Conservation (phyloP, 2,329 filamentous ascomycete genomes). For the Dichotomopilus funicola region DNA sequence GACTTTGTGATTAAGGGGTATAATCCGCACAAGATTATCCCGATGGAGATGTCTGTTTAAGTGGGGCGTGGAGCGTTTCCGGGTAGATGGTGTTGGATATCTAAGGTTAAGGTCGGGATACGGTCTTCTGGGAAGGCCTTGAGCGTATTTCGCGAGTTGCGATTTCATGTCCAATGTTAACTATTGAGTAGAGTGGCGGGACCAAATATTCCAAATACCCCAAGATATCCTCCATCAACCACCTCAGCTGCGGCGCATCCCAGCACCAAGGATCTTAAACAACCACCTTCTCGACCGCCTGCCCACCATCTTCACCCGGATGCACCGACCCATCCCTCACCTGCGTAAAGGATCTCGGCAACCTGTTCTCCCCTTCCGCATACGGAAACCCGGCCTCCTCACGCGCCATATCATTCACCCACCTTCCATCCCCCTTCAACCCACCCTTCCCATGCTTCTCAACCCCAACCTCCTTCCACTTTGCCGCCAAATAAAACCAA, state of each 20-base stretch:
- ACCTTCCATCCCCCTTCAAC: constrained; percentile 53
- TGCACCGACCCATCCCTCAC: constrained; percentile 20
- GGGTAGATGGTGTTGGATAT: neutral
- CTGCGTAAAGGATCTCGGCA: constrained; percentile 45
- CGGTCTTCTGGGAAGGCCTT: no score
- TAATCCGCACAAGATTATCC: constrained; percentile 81
- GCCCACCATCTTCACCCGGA: constrained; percentile 4
- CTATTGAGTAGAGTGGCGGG: no score
- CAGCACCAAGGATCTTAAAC: neutral
- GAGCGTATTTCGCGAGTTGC: no score
- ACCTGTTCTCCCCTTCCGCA: constrained; percentile 49
- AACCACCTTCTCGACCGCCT: neutral
- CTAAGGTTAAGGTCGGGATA: neutral
- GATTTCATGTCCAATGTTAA: no score
- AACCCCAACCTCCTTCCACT: constrained; percentile 49
- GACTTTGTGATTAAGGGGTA: constrained; percentile 87
- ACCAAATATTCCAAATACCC: no score
- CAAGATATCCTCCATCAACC: no score
- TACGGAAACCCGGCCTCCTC: constrained; percentile 57
- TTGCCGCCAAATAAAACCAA: constrained; percentile 72
- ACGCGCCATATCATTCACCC: constrained; percentile 70
- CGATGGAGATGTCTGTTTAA: constrained; percentile 95
- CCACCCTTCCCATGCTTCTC: constrained; percentile 36
- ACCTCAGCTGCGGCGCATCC: neutral
- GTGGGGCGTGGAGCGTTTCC: neutral